Evolutionary conservation across 1,284 basidiomycete genomes (phyloP), one percentile per base, ranked within the genome.

Genomic region (Sanguinoderma infundibulare): DNA sequence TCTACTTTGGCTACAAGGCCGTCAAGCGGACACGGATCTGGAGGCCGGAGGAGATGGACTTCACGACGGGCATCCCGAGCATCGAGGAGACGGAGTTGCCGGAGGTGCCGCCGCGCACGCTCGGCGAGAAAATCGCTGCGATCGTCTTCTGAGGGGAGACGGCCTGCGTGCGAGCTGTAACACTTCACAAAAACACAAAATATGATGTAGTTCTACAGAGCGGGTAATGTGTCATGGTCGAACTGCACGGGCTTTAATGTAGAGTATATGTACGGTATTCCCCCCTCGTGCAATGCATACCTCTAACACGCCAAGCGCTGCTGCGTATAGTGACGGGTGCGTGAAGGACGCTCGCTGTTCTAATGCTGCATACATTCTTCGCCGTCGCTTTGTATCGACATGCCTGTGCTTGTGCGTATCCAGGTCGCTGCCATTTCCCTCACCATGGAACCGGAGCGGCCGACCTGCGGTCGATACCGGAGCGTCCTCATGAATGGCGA

Each of bases 41-140:
- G 77, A 78, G 73, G 49, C 76, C 81, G 20, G 68, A 76, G 30
- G 80, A 87, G 67, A 88, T 89, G 79, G 87, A 89, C 76, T 87
- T 90, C 66, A 73, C 79, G 63, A 83, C 85, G 7, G 86, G 85
- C 59, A 81, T 84, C 58, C 79, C 83, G 22, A 78, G 82, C 51
- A 60, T 83, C 55, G 84, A 86, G 70, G 84, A 84, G 72, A 84
- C 84, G 39, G 84, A 86, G 66, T 36, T 65, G 5, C 79, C 77
- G 6, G 75, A 78, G 59, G 68, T 70, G 14, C 77, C 77, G 1
- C 78, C 80, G 5, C 71, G 59, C 61, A 79, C 72, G 24, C 59
- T 79, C 53, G 56, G 62, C 38, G 73, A 76, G 50, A 79, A 78
- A 68, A 69, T 81, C 49, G 75, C 74, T 60, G 71, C 73, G 14